Base-by-base conservation (phyloP, 148 eudicot genomes). In the Drosera capensis region DNA sequence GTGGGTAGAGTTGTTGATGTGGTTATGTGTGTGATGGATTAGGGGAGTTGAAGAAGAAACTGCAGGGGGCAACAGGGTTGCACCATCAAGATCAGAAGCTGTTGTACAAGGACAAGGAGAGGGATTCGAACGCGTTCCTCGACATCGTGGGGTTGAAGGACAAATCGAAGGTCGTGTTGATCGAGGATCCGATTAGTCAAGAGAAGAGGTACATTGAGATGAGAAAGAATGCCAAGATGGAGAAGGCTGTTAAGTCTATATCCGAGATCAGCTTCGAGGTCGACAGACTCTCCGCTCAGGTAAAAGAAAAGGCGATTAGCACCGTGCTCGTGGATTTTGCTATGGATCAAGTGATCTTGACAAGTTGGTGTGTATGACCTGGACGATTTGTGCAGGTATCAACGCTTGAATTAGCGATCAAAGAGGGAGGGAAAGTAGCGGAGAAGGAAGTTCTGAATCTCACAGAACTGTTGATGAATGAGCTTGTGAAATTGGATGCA, bases 31-130 rank as follows among this genome's bases (percentile, higher is more conserved):
- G 18, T 30, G 47, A 15, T 14, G 50, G 28, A 25, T 2, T 66
- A 84, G 94, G 81, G 51, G 94, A 84, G 3, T 55, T 84, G 70
- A 84, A 79, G 82, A 77, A 79, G 59, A 62, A 66, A 70, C 44
- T 79, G 54, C 70, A 60, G 22, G 62, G 62, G 25, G 29, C 52
- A 49, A 82, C 78, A 18, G 81, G 94, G 30, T 36, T 82, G 39
- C 65, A 76, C 49, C 70, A 65, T 2, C 65, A 73, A 14, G 84
- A 82, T 53, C 94, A 82, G 61, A 86, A 73, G 43, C 38, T 86
- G 34, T 52, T 82, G 5, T 86, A 55, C 56, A 82, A 73, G 45
- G 94, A 82, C 8, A 71, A 67, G 36, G 94, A 75, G 62, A 82
- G 79, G 53, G 78, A 79, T 47, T 78, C 96, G 34, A 78, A 46